phyloP scores from a whole-genome alignment of 768 basidiomycete species.

The Tricholoma matsutake region DNA sequence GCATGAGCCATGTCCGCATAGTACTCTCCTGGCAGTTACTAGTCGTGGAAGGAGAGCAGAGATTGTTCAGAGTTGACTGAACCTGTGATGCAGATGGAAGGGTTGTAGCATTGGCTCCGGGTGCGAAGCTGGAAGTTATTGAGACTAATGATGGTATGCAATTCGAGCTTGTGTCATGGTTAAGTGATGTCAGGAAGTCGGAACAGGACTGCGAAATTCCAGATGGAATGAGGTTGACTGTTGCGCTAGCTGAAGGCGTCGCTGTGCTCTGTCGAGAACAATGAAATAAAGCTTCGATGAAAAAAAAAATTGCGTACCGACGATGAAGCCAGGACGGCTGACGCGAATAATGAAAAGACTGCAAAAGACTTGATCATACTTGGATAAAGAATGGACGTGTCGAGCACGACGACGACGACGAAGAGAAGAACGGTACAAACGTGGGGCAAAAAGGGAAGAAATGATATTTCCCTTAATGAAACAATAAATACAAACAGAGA shows the following conservation, averaged over 20 bases:
- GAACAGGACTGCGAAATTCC: constrained; percentile 55
- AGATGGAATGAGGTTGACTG: constrained; percentile 48
- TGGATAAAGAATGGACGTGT: constrained; percentile 47
- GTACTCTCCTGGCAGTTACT: constrained; percentile 51
- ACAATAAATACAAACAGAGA: constrained; percentile 31
- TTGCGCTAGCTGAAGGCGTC: neutral
- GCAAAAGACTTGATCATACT: constrained; percentile 53
- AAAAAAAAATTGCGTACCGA: constrained; percentile 28
- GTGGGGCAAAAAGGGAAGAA: constrained; percentile 19
- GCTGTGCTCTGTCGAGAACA: constrained; percentile 12
- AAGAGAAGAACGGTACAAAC: constrained; percentile 7
- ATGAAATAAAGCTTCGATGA: neutral
- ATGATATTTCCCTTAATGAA: constrained; percentile 9
- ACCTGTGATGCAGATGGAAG: constrained; percentile 43
- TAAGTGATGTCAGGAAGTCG: constrained; percentile 57
- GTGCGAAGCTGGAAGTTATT: constrained; percentile 54
- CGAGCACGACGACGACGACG: constrained; percentile 31
- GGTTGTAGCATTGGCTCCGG: constrained; percentile 40
- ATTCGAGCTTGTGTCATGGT: constrained; percentile 48
- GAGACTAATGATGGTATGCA: constrained; percentile 65
- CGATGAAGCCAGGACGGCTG: constrained; percentile 50
- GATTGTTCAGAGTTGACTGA: constrained; percentile 43
- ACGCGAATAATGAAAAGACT: constrained; percentile 47
- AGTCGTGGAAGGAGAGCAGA: constrained; percentile 52
- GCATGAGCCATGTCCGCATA: constrained; percentile 58